Evolutionary conservation across 352 stramenopile species (phyloP), one percentile per base, ranked within the genome.

Genomic region (Phytophthora quininea): DNA sequence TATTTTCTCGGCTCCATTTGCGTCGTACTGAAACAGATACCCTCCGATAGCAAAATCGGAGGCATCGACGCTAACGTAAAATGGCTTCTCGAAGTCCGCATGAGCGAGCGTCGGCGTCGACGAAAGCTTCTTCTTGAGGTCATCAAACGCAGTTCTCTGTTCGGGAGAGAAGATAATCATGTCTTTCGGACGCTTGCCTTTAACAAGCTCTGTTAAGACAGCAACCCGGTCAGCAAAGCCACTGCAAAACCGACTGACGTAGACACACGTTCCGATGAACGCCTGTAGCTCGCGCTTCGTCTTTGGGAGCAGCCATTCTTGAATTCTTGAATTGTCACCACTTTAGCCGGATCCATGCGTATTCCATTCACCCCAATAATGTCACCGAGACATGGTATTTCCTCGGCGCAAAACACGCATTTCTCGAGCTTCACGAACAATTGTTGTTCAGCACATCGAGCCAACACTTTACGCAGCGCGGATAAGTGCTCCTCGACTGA

Each of bases 261-360:
- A 73, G 29, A 51, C 54, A 12, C 50, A 56, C 14, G 61, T 59
- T 4, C 58, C 66, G 19, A 69, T 24, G 19, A 61, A 61, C 4
- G 53, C 64, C 24, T 62, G 50, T 11, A 71, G 32, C 24, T 66
- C 14, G 12, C 58, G 30, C 51, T 73, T 64, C 3, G 61, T 56
- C 35, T 40, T 40, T 2, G 7, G 37, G 10, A 24, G 53, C 27
- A 1, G 59, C 51, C 66, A 60, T 64, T 30, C 15, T 29, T 3
- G 35, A 11, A 11, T 10, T 40, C 5, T 40, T 40, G n/a, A 29
- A 37, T 58, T 19, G 35, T 70, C 71, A 29, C 27, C 49, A 12
- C 14, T 56, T 42, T 40, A 4, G 6, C 24, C 2, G 49, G 54
- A 33, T 65, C 67, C 9, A 61, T 46, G 2, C 54, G 35, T 12